Conservation (phyloP, 2,329 filamentous ascomycete genomes). For the Zalaria obscura region DNA sequence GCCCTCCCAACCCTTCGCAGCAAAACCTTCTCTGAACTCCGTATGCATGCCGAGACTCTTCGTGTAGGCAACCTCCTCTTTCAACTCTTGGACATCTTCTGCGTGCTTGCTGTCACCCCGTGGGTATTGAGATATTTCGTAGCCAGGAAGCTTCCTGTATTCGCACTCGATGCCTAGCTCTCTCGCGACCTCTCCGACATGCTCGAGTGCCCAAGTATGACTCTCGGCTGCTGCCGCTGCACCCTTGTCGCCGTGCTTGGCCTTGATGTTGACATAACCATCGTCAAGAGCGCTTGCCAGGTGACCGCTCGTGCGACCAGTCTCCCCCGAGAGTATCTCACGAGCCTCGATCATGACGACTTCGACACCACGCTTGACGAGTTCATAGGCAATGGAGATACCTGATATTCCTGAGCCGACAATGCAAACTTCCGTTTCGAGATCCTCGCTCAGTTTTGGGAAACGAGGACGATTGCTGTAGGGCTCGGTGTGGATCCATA, state of each 20-base stretch:
- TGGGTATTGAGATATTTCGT: constrained; percentile 36
- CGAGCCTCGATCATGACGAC: constrained; percentile 41
- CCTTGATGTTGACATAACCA: constrained; percentile 35
- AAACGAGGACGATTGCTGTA: constrained; percentile 32
- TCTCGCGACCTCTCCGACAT: constrained; percentile 35
- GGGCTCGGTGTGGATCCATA: constrained; percentile 38
- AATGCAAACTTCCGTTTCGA: constrained; percentile 35
- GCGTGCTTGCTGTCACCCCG: constrained; percentile 27
- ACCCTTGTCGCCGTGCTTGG: constrained; percentile 37
- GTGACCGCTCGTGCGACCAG: constrained; percentile 40
- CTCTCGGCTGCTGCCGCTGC: constrained; percentile 38
- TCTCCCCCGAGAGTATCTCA: constrained; percentile 40
- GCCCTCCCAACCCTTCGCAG: constrained; percentile 38
- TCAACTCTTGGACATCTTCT: constrained; percentile 30
- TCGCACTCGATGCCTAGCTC: constrained; percentile 41
- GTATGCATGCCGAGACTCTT: constrained; percentile 29
- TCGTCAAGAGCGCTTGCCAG: constrained; percentile 41
- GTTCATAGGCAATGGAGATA: constrained; percentile 38
- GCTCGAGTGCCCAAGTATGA: constrained; percentile 39
- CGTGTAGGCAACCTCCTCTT: constrained; percentile 31
- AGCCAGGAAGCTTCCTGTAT: constrained; percentile 35
- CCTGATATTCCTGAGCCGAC: constrained; percentile 40
- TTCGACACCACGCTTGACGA: constrained; percentile 34
- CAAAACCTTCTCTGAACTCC: constrained; percentile 28
- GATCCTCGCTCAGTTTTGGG: constrained; percentile 25